Evolutionary conservation across 768 basidiomycete genomes (phyloP), one percentile per base, ranked within the genome.

Genomic region (Ramaria sp.): DNA sequence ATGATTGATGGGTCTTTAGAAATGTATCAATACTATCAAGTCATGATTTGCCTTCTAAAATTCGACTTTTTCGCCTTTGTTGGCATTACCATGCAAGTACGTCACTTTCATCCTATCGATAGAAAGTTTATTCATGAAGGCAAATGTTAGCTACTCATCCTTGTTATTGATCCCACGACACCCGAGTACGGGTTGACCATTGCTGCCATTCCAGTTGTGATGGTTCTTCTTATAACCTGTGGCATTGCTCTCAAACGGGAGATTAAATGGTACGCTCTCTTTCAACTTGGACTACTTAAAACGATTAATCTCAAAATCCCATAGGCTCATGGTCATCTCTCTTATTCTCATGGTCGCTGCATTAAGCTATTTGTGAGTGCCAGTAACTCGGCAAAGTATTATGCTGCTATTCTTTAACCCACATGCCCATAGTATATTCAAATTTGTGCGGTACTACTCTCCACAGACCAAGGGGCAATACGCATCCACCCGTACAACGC

Each of bases 51-150:
- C 63, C 75, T 92, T 50, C 78, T 92, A 61, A 92, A 90, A 65
- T 89, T 92, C 65, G 88, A 92, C 66, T 92, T 90, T 67, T 92
- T 92, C 71, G 81, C 78, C 66, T 91, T 92, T 64, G 75, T 77
- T 20, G 89, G 84, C n/a, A 83, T 91, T 24, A 90, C 88, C 2
- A 89, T 90, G 78, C 89, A 92, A 79, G 88, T 79, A 49, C 48
- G 68, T 15, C 41, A 49, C 16, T 27, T 3, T 32, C 12, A 16
- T 27, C 34, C 12, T 36, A 12, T 36, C 20, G 15, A 48, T 15
- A 24, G 49, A 27, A n/a, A 54, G 24, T 15, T 38, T 42, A 38
- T 55, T 48, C 58, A 37, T 16, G 32, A 13, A 34, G 32, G 47
- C 1, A 30, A n/a, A n/a, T 16, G n/a, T 4, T 51, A 91, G 89